Evolutionary conservation across 371 early-diverging fungal species (phyloP).

Genomic region (Mucor racemosus): DNA sequence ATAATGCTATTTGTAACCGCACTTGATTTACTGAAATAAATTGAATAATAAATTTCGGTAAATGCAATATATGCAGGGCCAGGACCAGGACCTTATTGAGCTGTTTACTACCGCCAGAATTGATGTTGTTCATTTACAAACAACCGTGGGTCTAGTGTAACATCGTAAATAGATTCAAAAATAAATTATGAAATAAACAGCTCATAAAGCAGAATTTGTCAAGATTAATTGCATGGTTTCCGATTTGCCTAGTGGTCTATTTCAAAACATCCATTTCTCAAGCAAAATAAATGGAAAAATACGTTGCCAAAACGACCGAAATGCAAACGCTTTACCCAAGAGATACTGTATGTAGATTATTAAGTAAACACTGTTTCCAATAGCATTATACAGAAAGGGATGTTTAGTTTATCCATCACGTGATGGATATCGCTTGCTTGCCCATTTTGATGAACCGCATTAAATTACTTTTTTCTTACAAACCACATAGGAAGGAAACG

Average conservation of each 20-base stretch:
- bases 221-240: neutral
- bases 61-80: constrained; percentile 9
- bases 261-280: neutral
- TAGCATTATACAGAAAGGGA: no score
- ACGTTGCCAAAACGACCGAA: no score
- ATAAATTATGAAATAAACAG: neutral
- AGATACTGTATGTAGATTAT: no score
- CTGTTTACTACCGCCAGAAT: neutral
- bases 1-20: no score
- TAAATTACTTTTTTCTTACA: neutral
- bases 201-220: neutral
- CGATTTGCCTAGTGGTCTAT: neutral
- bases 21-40: no score
- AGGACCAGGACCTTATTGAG: no score
- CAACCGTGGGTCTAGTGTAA: neutral
- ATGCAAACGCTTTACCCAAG: no score
- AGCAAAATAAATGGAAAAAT: neutral
- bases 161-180: neutral
- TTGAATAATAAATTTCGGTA: neutral
- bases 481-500: neutral
- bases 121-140: neutral
- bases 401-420: neutral
- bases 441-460: neutral
- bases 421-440: neutral
- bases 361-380: no score